Evolutionary conservation across 2,329 filamentous ascomycete genomes (phyloP).

Genomic region (Curvularia hawaiiensis): DNA sequence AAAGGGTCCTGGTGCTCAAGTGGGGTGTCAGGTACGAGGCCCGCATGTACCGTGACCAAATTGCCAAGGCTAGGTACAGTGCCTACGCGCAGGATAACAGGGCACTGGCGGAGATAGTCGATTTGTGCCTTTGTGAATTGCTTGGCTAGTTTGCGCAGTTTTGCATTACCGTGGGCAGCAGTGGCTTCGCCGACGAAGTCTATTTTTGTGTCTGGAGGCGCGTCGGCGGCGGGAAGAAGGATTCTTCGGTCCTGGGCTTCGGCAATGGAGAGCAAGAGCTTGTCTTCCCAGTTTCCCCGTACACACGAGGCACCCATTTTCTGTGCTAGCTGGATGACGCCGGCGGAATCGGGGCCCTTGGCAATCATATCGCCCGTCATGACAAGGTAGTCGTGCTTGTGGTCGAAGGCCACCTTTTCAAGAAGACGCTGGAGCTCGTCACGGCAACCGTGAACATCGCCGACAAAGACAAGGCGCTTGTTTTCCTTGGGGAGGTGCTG

Average conservation of each 20-base stretch:
- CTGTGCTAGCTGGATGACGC: conserved; percentile 78
- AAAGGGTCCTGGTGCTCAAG: conserved; percentile 75
- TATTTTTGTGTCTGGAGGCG: conserved; percentile 36
- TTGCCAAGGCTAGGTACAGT: conserved; percentile 63
- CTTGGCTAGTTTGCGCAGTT: conserved; percentile 60
- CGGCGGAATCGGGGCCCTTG: conserved; percentile 80
- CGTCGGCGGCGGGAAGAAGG: conserved; percentile 35
- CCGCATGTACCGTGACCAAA: conserved; percentile 81
- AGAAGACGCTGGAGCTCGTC: conserved; percentile 66
- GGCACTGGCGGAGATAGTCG: conserved; percentile 71
- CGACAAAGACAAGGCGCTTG: conserved; percentile 77
- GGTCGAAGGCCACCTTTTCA: conserved; percentile 66
- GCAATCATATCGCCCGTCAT: conserved; percentile 60
- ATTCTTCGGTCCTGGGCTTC: conserved; percentile 38
- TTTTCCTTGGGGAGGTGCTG: conserved; percentile 52
- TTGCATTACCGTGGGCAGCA: conserved; percentile 42
- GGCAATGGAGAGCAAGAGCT: conserved; percentile 71
- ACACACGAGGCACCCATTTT: conserved; percentile 77
- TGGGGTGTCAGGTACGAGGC: conserved; percentile 76
- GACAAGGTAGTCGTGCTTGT: conserved; percentile 56
- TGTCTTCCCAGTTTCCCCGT: conserved; percentile 92
- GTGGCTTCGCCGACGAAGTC: conserved; percentile 38
- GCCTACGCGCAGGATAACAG: conserved; percentile 80
- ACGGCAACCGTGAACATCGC: conserved; percentile 91
- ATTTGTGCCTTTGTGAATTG: conserved; percentile 65